A percentile compares a stretch with the other conserved stretches of the same genome.
phyloP scores from a whole-genome alignment of 2,329 filamentous ascomycete genomes.

The Colletotrichum sp. region DNA sequence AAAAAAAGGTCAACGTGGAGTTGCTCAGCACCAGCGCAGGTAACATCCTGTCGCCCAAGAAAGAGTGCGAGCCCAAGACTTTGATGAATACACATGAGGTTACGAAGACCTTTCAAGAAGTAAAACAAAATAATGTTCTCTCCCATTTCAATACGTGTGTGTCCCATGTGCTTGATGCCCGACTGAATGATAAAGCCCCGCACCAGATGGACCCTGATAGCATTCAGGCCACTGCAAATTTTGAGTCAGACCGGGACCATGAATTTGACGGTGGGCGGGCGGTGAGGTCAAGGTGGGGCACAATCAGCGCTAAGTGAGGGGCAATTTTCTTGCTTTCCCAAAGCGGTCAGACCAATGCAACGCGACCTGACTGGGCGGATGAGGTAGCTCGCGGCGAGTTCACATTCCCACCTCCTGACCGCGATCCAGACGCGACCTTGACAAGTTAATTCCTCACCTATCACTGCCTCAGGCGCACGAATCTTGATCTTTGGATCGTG shows the following conservation, averaged over 20 bases:
- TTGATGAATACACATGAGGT: slow-evolving; percentile 22
- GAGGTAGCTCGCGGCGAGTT: neutral
- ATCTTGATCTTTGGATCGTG: neutral
- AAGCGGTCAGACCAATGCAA: slow-evolving; percentile 18
- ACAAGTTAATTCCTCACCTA: neutral
- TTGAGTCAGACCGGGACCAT: neutral
- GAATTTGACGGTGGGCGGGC: neutral
- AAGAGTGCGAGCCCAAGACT: slow-evolving; percentile 15
- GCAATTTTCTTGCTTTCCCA: neutral
- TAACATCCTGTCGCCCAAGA: neutral
- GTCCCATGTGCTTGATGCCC: neutral
- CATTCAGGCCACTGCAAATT: neutral
- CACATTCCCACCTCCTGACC: neutral
- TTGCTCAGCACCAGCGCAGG: slow-evolving; percentile 16
- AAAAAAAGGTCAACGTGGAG: slow-evolving; percentile 13
- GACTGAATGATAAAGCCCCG: neutral
- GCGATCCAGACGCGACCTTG: neutral
- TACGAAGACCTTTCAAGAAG: slow-evolving; percentile 19
- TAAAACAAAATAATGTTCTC: neutral
- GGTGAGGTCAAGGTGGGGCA: slow-evolving; percentile 19
- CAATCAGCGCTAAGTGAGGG: slow-evolving; percentile 14
- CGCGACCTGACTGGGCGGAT: neutral
- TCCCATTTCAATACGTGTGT: neutral
- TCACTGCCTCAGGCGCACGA: neutral
- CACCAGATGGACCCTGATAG: neutral